Conservation (phyloP, 1,284 basidiomycete species). For the Lignosus rhinocerotis region DNA sequence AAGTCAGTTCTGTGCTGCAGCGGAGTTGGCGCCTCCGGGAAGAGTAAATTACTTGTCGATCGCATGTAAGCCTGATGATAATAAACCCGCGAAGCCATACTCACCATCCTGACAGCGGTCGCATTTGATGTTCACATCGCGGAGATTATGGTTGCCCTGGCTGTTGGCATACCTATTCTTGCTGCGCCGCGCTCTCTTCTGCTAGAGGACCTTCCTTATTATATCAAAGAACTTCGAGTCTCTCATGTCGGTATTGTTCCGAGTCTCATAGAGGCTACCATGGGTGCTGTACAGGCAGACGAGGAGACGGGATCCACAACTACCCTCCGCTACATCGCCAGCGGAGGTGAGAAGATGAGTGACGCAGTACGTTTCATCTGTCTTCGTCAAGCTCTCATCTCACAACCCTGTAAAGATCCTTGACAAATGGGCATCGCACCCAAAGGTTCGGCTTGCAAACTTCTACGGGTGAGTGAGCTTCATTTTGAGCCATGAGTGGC, state of each 20-base stretch:
- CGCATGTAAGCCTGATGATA: slow-evolving; percentile 38
- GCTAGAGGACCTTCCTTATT: slow-evolving; percentile 47
- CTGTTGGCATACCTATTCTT: slow-evolving; percentile 47
- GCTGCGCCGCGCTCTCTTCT: slow-evolving; percentile 46
- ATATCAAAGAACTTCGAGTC: slow-evolving; percentile 44
- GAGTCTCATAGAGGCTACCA: slow-evolving; percentile 54
- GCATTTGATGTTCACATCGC: slow-evolving; percentile 55
- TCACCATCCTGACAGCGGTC: slow-evolving; percentile 18
- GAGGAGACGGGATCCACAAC: slow-evolving; percentile 29
- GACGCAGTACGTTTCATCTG: slow-evolving; percentile 41
- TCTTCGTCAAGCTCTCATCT: not conserved
- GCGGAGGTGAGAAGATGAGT: slow-evolving; percentile 57
- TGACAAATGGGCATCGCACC: slow-evolving; percentile 51
- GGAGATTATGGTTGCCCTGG: slow-evolving; percentile 45
- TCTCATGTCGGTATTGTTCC: slow-evolving; percentile 57
- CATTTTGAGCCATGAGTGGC: slow-evolving; percentile 8
- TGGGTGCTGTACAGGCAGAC: slow-evolving; percentile 40
- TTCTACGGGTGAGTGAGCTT: slow-evolving; percentile 45
- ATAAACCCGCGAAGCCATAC: slow-evolving; percentile 30
- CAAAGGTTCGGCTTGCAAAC: slow-evolving; percentile 46
- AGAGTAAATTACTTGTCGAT: slow-evolving; percentile 44
- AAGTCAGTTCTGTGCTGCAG: slow-evolving; percentile 39
- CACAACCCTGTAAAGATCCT: slow-evolving; percentile 39
- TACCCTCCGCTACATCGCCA: slow-evolving; percentile 46
- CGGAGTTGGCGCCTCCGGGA: slow-evolving; percentile 37